Conservation (phyloP, 164 flowering plant species). For the Stephania cephalantha region DNA sequence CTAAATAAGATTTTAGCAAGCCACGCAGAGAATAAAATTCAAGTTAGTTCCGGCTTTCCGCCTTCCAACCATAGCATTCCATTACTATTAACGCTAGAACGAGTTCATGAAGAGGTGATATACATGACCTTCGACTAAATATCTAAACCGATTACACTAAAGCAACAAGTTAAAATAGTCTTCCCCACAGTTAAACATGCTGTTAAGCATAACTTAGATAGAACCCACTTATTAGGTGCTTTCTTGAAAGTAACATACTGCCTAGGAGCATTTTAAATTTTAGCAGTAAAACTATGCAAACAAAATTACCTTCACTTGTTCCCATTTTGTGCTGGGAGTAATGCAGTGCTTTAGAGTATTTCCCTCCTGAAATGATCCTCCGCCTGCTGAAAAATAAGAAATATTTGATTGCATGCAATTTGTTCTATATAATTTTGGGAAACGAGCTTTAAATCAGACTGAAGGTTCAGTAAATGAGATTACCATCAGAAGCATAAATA, state of each 20-base stretch:
- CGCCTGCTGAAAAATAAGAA: constrained; percentile 31
- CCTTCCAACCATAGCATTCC: not conserved
- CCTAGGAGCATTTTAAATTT: too few relatives aligned
- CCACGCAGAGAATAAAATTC: not conserved
- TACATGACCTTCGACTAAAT: not conserved
- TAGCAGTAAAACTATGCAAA: too few relatives aligned
- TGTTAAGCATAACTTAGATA: not conserved
- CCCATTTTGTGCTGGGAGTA: constrained; percentile 94
- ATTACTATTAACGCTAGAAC: not conserved
- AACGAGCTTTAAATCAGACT: not conserved
- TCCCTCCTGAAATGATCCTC: constrained; percentile 43
- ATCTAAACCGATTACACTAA: not conserved
- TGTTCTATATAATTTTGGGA: not conserved
- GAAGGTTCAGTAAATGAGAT: constrained; percentile 15
- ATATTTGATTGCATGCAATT: not conserved
- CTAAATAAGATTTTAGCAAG: not conserved
- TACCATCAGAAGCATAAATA: constrained; percentile 52
- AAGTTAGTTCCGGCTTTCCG: not conserved
- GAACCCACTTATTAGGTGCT: not conserved
- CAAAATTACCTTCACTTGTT: constrained; percentile 76
- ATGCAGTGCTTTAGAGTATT: constrained; percentile 47
- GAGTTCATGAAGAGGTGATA: not conserved
- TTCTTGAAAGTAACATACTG: not conserved
- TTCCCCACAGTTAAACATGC: not conserved
- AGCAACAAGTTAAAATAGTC: not conserved